Evolutionary conservation across 2,329 filamentous ascomycete species (phyloP), one percentile per base, ranked within the genome.

Genomic region (Capronia coronata): DNA sequence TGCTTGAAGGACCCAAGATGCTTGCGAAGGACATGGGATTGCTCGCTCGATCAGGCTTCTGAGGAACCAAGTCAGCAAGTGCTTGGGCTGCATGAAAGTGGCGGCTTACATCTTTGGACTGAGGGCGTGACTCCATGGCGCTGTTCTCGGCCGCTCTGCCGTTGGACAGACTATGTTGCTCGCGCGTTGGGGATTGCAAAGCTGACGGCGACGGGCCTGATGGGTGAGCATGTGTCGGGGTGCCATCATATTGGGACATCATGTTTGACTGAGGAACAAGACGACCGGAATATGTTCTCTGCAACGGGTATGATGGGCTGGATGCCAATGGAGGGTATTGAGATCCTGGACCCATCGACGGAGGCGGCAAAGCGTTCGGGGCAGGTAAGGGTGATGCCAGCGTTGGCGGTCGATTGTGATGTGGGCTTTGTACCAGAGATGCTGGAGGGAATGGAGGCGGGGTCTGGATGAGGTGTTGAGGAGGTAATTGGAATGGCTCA

Each of bases 21-120:
- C 90, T 96, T 58, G 88, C 93, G 64, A 97, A 93, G 3, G 90
- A 93, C 90, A 96, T 96, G 46, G 90, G 86, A 65, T 94, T 86
- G 51, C 84, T 83, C 34, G 83, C 76, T 65, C 89, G 82, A 59
- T 80, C 82, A 1, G 85, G 79, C 43, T 84, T 85, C 79, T 89
- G 66, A 29, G 58, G 42, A 35, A 46, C 6, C 49, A 35, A 48
- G 34, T 65, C 46, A 63, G 61, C 53, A 52, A 46, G 40, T 49
- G 18, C 19, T 38, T 43, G 42, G 39, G 39, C 18, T 29, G 11
- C 21, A 23, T 27, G 16, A 32, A 48, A 9, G 22, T 16, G 29
- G 29, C 25, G 18, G 63, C 68, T 49, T 66, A 73, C 70, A 23
- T 57, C 59, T 56, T 62, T 59, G 2, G 65, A 61, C 61, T 70